Conservation (phyloP, 805 yeast genomes). For the Zygotorulaspora chibaensis region DNA sequence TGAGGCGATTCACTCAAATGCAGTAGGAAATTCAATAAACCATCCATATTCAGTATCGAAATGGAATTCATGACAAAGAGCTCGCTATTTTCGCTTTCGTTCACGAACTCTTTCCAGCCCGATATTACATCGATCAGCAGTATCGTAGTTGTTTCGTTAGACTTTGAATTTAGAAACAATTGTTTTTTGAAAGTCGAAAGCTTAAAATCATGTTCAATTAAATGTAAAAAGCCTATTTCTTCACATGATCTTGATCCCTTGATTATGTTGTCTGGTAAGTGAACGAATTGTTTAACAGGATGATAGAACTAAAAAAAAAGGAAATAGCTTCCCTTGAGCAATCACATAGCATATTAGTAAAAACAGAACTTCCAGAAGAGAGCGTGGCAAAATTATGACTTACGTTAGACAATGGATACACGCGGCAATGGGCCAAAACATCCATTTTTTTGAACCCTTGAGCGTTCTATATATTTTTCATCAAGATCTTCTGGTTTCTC, state of each 20-base stretch:
- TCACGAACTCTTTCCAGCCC: slow-evolving; percentile 15
- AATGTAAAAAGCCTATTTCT: slow-evolving; percentile 18
- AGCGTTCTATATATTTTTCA: not conserved
- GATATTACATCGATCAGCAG: slow-evolving; percentile 27
- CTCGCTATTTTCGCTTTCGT: slow-evolving; percentile 2
- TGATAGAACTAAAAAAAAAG: slow-evolving; percentile 17
- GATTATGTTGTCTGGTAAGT: slow-evolving; percentile 6
- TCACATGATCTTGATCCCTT: not conserved
- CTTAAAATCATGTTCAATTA: slow-evolving; percentile 26
- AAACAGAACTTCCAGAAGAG: slow-evolving; percentile 4
- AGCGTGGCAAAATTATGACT: slow-evolving; percentile 1
- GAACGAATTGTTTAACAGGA: slow-evolving; percentile 13
- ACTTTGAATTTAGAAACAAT: slow-evolving; percentile 10
- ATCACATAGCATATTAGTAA: not conserved
- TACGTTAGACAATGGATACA: slow-evolving; percentile 26
- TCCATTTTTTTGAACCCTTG: slow-evolving; percentile 23
- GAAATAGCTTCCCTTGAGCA: not conserved
- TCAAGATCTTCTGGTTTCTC: not conserved
- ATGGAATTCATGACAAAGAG: slow-evolving; percentile 19
- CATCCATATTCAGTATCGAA: slow-evolving; percentile 21
- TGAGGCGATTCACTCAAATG: slow-evolving; percentile 24
- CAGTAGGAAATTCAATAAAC: slow-evolving; percentile 20
- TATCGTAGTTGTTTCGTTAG: slow-evolving; percentile 6
- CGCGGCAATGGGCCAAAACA: slow-evolving; percentile 29
- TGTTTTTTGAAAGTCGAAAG: slow-evolving; percentile 17